These are phyloP conservation scores for Apiospora aurea DNA, from an alignment of 2,329 filamentous ascomycete species.

Conservation along the genomic window DNA sequence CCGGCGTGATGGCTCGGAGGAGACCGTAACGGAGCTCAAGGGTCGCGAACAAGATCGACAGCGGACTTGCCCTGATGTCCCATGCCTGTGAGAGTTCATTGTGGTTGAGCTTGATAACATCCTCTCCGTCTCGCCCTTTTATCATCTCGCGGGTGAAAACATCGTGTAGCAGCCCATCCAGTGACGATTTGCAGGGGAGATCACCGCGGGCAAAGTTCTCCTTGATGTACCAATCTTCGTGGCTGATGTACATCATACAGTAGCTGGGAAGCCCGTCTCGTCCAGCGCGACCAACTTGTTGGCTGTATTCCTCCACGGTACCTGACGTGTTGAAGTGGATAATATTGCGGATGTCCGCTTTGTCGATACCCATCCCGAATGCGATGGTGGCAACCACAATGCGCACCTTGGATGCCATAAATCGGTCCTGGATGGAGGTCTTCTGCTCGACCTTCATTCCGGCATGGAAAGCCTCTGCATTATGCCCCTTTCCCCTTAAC, in stretches of 20 bases:
- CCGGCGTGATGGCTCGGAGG: conserved; percentile 62
- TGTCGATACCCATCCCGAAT: conserved; percentile 68
- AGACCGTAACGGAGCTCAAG: conserved; percentile 65
- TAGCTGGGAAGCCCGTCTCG: conserved; percentile 59
- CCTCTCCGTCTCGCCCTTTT: conserved; percentile 45
- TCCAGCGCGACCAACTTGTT: conserved; percentile 64
- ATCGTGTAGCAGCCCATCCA: conserved; percentile 56
- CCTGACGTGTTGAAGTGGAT: conserved; percentile 59
- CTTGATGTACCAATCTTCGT: conserved; percentile 62
- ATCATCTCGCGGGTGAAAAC: conserved; percentile 52
- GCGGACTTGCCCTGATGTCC: conserved; percentile 59
- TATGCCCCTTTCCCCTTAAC: conserved; percentile 47
- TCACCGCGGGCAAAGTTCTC: conserved; percentile 68
- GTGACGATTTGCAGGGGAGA: conserved; percentile 58
- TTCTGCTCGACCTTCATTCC: conserved; percentile 56
- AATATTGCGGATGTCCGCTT: conserved; percentile 61
- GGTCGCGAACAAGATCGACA: conserved; percentile 64
- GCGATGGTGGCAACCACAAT: conserved; percentile 63
- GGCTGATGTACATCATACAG: conserved; percentile 65
- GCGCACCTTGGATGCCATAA: conserved; percentile 54
- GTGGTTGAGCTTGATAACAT: conserved; percentile 55
- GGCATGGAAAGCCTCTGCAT: conserved; percentile 56
- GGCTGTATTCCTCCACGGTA: conserved; percentile 63
- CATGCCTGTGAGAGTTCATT: conserved; percentile 54
- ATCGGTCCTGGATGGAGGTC: conserved; percentile 56